Conservation (phyloP, 345 rosid species). For the Salix purpurea region DNA sequence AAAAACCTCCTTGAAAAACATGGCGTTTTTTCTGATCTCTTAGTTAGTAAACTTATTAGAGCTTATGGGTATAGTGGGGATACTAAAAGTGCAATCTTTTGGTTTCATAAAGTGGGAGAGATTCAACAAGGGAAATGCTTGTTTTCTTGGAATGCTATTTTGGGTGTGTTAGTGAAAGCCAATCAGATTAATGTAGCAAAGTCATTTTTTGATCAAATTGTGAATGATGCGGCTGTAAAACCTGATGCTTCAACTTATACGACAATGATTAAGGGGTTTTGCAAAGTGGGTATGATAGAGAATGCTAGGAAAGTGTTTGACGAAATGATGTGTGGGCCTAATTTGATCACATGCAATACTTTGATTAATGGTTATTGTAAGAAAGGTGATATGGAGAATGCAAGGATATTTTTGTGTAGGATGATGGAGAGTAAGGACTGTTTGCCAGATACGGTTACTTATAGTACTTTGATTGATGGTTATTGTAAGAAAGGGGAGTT, state of each 20-base stretch:
- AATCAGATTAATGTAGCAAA: constrained; percentile 19
- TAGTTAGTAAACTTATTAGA: constrained; percentile 28
- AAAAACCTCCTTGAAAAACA: constrained; percentile 21
- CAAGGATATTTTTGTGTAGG: constrained; percentile 9
- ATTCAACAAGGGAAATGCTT: constrained; percentile 21
- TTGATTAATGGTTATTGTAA: constrained; percentile 43
- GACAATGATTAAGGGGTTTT: constrained; percentile 31
- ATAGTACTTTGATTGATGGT: constrained; percentile 38
- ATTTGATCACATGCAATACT: constrained; percentile 30
- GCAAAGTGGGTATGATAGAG: constrained; percentile 33
- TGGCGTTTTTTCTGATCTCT: constrained; percentile 28
- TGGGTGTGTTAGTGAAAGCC: constrained; percentile 30
- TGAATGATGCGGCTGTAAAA: constrained; percentile 13
- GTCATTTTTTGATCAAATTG: constrained; percentile 25
- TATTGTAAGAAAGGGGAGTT: constrained; percentile 38
- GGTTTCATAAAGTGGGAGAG: constrained; percentile 30
- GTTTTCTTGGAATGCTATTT: constrained; percentile 31
- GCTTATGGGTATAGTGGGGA: constrained; percentile 30
- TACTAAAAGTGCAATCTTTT: constrained; percentile 31
- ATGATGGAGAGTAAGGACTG: constrained; percentile 16
- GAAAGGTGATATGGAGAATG: constrained; percentile 34
- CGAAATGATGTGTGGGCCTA: constrained; percentile 37
- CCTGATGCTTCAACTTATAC: constrained; percentile 38
- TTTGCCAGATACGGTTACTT: constrained; percentile 34
- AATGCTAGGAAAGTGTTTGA: constrained; percentile 38